These are phyloP conservation scores for Pseudogymnoascus sp. DNA, from an alignment of 2,329 filamentous ascomycete genomes.

Conservation along the genomic window DNA sequence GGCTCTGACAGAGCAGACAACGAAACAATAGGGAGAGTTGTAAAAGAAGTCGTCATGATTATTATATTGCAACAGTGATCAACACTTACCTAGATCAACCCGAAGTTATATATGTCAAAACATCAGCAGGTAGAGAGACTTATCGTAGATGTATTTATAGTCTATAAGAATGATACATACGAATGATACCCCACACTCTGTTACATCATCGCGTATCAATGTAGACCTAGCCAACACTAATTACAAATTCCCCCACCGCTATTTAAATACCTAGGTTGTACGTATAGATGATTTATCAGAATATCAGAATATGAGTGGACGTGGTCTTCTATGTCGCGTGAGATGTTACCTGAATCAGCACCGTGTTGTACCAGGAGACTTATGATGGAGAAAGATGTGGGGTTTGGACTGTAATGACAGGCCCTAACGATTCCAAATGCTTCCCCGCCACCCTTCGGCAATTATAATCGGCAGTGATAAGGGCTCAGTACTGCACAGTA, in stretches of 20 bases:
- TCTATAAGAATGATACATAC: not conserved
- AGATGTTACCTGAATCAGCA: not conserved
- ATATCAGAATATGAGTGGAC: not conserved
- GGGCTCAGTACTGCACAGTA: not conserved
- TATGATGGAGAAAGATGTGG: not conserved
- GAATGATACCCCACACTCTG: not conserved
- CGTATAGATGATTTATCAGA: not conserved
- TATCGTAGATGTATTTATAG: not conserved
- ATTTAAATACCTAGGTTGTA: not conserved
- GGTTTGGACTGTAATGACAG: not conserved
- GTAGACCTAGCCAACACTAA: not conserved
- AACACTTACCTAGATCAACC: not conserved
- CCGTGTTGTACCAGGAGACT: not conserved
- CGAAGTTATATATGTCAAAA: not conserved
- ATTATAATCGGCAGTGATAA: not conserved
- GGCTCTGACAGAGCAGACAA: constrained; percentile 28
- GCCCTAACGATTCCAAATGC: not conserved
- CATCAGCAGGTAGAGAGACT: not conserved
- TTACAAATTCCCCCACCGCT: not conserved
- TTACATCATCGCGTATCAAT: not conserved
- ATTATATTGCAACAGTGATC: not conserved
- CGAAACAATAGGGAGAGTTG: constrained; percentile 36
- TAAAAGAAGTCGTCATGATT: constrained; percentile 35
- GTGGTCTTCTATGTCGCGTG: not conserved
- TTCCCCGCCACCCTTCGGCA: not conserved